Evolutionary conservation across 1,139 yeast genomes (phyloP), one percentile per base, ranked within the genome.

Genomic region (Scheffersomyces segobiensis): DNA sequence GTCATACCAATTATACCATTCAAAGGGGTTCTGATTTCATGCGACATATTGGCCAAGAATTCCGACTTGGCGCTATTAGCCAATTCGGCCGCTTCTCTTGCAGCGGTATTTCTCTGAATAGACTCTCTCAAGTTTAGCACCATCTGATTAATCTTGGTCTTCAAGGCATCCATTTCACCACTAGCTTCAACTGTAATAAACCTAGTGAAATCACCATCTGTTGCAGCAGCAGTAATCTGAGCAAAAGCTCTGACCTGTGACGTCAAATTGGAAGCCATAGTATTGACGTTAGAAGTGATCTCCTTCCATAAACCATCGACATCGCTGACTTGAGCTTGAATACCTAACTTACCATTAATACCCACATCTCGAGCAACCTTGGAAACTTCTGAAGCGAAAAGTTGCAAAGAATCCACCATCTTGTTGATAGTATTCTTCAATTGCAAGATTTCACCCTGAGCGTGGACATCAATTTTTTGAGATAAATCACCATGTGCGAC

Each of bases 1-100:
- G 97, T 91, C 95, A 91, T 91, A 69, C 97, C 97, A 67, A 91
- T 89, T 55, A 91, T 91, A 78, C 97, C 97, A 71, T 91, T 91
- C 84, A 91, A 88, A 24, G 97, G 97, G 5, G 97, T 91, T 73
- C 97, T 82, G 67, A 91, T 89, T 74, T 91, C 97, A 76, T 91
- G 97, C 3, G 97, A 91, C 87, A 91, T 91, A 68, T 91, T 91
- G 49, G 96, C 97, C 75, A 91, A 81, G 71, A 91, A 91, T 72
- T 91, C 97, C 5, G 96, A 90, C 73, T 91, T 91, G n/a, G 97
- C 93, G 66, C 91, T 83, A 71, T 91, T 91, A 10, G 97, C 97
- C 68, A 90, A 80, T 69, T 91, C 97, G 52, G 97, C 97, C 49
- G 97, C 97, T 73, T 91, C 97, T 75, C 97, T 86, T 0, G 97